Base-by-base conservation (phyloP, 345 rosid genomes). In the Gossypium raimondii region DNA sequence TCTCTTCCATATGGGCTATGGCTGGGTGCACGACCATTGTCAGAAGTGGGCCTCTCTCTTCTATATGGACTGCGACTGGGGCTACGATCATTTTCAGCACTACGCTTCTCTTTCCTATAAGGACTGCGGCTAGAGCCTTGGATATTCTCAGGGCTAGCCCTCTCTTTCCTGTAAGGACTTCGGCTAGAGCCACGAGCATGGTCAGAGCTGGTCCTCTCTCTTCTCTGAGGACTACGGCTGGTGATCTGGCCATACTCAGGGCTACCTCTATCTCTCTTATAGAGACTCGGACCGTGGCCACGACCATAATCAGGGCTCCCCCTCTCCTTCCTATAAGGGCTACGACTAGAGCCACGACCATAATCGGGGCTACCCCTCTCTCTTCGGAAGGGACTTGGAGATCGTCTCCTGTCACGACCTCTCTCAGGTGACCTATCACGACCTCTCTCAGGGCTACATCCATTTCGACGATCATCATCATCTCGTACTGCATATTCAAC, bases 351-450 rank as follows among this genome's bases (percentile, higher is more conserved):
- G 55, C 96, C 96, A 76, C 85, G 93, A 8, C 98, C 98, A 81
- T 95, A 91, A 76, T 95, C 98, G 67, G 98, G 99, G 81, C 96
- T 95, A 2, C 91, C 98, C 75, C 97, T 85, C 67, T 90, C 95
- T 76, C 92, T 92, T 22, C 86, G 85, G 72, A 87, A 89, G 3
- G 98, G 98, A 82, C 94, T 91, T 24, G 93, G 90, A 8, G 98
- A 92, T 52, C 89, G 84, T 83, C 90, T 88, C 71, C 86, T 84
- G 18, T 81, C 86, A 74, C 82, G 80, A 65, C 86, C 76, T 80
- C 92, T 85, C 84, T 88, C 97, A 24, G 90, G 93, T 22, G 95
- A 92, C 81, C 97, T 88, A 62, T 84, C 91, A 74, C 89, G 93
- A 20, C 64, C 80, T 80, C 94, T 85, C 8, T 90, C 98, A 72